These are phyloP conservation scores for Mycena olivaceomarginata DNA, from an alignment of 768 basidiomycete genomes.

Conservation along the genomic window DNA sequence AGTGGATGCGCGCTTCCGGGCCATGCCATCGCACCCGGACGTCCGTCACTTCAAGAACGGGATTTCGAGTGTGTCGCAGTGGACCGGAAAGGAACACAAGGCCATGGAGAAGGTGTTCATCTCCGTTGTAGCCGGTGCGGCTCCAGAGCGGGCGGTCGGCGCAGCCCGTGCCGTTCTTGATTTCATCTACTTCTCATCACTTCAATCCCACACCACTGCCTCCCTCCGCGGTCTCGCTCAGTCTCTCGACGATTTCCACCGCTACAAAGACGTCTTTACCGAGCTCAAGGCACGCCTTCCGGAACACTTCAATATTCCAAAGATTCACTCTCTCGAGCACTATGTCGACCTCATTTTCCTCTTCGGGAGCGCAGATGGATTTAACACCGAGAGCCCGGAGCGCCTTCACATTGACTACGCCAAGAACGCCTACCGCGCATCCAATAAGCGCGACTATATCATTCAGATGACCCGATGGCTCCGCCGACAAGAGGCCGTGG, in stretches of 20 bases:
- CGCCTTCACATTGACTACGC: constrained; percentile 51
- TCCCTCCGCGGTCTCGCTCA: neutral
- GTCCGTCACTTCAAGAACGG: neutral
- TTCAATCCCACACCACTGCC: neutral
- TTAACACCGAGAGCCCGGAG: constrained; percentile 54
- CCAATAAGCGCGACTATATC: constrained; percentile 1
- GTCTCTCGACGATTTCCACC: neutral
- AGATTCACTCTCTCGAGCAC: neutral
- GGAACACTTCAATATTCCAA: neutral
- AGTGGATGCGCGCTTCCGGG: neutral
- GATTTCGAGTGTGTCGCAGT: neutral
- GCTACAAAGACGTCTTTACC: neutral
- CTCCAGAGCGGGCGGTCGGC: neutral
- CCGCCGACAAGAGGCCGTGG: neutral
- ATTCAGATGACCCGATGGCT: neutral
- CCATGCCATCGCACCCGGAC: neutral
- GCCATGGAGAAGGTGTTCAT: constrained; percentile 1
- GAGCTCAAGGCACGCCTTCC: neutral
- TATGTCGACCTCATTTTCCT: constrained; percentile 21
- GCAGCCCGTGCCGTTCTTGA: neutral
- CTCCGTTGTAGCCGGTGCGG: neutral
- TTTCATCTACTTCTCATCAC: neutral
- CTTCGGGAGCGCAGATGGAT: constrained; percentile 44
- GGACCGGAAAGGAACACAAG: neutral
- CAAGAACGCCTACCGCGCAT: constrained; percentile 46